Base-by-base conservation (phyloP, 1,284 basidiomycete species). In the Apiotrichum sp. region DNA sequence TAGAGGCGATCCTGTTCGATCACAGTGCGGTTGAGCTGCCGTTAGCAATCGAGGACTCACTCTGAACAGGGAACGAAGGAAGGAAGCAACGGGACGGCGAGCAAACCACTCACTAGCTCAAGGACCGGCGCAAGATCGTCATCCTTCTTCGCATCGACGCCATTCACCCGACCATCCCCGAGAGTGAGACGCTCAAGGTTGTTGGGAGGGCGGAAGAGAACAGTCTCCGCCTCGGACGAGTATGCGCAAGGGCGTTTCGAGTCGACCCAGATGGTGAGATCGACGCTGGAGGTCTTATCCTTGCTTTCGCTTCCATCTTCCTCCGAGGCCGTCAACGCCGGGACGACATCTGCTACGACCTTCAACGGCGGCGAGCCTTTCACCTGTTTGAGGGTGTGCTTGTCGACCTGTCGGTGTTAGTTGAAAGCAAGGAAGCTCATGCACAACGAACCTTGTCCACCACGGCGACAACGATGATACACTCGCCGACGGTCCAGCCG, bases 121-220 rank as follows among this genome's bases (percentile, higher is more conserved):
- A 52, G 34, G 9, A 52, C 22, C 6, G 50, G 42, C 8, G n/a
- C 42, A 22, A 52, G 50, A n/a, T 44, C 42, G 42, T 35, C 41
- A 35, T 44, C 50, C 34, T 44, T 45, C 16, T 43, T 43, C 29
- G n/a, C 38, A 13, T 16, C 49, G 31, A 42, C 32, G 9, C 49
- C 49, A 14, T n/a, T 41, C 7, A 13, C 22, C 7, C 35, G 8
- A 6, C 16, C 50, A 4, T 52, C 42, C 16, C 50, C 50, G 29
- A 45, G 41, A n/a, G 50, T 52, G 10, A 52, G 42, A 6, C 33
- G 50, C 34, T 42, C 41, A 16, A 50, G 49, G 38, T 6, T 13
- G 3, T 9, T 16, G 32, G 68, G 68, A 4, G 70, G 70, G 9
- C 54, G 58, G 48, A 62, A 70, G 8, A 69, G 45, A 14, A 72